Evolutionary conservation across 2,329 filamentous ascomycete species (phyloP).

Genomic region (Fusarium sp.): DNA sequence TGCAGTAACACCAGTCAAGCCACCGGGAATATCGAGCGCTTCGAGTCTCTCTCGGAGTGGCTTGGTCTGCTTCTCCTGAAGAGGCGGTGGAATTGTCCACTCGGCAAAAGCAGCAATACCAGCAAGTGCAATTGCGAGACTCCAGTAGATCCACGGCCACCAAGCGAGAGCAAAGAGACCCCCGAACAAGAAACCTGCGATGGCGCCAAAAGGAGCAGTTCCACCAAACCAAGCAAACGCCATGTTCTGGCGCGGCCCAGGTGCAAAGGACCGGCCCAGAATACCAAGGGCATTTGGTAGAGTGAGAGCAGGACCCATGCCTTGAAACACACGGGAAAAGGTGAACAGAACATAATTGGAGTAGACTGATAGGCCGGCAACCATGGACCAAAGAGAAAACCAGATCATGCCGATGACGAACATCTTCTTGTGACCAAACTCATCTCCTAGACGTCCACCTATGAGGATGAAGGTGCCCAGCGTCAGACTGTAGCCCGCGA

Average conservation of each 20-base stretch:
- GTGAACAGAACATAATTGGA: constrained; percentile 57
- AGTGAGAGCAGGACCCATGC: constrained; percentile 65
- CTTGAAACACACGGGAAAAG: constrained; percentile 62
- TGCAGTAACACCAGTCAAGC: constrained; percentile 59
- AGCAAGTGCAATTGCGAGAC: neutral
- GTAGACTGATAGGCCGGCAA: constrained; percentile 52
- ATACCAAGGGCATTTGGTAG: constrained; percentile 70
- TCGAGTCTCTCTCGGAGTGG: neutral
- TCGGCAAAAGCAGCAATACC: neutral
- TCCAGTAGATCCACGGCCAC: constrained; percentile 55
- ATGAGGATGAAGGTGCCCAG: constrained; percentile 61
- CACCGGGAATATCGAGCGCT: constrained; percentile 28
- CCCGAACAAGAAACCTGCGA: constrained; percentile 43
- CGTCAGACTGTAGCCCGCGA: neutral
- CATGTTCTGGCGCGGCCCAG: constrained; percentile 50
- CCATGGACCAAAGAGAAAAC: constrained; percentile 60
- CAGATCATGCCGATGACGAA: constrained; percentile 64
- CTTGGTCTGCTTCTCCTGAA: constrained; percentile 30
- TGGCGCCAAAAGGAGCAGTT: constrained; percentile 46
- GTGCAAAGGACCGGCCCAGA: constrained; percentile 63
- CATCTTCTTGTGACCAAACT: constrained; percentile 64
- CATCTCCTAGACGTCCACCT: constrained; percentile 63
- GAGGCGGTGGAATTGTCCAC: constrained; percentile 28
- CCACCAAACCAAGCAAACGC: constrained; percentile 52
- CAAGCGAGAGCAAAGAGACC: constrained; percentile 46